Conservation (phyloP, 2,329 filamentous ascomycete genomes). For the Paecilomyces sp. region DNA sequence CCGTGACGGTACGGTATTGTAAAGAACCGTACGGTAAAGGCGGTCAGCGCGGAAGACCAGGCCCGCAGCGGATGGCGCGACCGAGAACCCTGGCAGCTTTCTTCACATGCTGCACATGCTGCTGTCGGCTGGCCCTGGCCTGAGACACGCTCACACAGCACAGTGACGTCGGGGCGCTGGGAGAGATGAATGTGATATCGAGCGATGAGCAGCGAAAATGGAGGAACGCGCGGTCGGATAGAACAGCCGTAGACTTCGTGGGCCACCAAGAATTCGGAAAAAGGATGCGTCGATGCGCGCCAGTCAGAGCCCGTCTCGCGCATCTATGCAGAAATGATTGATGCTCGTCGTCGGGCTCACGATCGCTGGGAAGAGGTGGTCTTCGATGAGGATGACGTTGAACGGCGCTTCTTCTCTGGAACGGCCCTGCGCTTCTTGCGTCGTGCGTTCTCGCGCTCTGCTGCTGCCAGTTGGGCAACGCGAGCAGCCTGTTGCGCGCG, state of each 20-base stretch:
- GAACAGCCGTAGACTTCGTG: neutral
- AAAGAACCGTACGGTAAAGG: neutral
- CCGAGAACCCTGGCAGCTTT: neutral
- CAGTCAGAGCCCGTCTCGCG: neutral
- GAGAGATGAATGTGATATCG: neutral
- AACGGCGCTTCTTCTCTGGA: slow-evolving; percentile 11
- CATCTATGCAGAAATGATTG: neutral
- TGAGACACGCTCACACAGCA: neutral
- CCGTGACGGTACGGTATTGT: neutral
- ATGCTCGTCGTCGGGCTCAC: neutral
- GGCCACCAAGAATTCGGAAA: neutral
- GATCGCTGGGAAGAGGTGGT: neutral
- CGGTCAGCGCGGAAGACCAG: neutral
- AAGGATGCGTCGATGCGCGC: neutral
- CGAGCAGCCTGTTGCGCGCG: slow-evolving; percentile 33
- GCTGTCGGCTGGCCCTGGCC: neutral
- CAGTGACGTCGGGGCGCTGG: neutral
- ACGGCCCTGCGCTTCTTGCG: slow-evolving; percentile 14
- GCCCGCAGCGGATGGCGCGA: neutral
- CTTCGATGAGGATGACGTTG: slow-evolving; percentile 14
- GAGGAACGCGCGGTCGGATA: neutral
- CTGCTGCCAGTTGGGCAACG: slow-evolving; percentile 22
- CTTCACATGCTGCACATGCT: neutral
- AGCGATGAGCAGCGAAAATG: neutral
- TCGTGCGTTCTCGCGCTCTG: slow-evolving; percentile 13